Percentiles rank a stretch among this genome's conserved stretches.
Evolutionary conservation across 441 rosid genomes (phyloP).

Genomic region (Erodium trifolium): DNA sequence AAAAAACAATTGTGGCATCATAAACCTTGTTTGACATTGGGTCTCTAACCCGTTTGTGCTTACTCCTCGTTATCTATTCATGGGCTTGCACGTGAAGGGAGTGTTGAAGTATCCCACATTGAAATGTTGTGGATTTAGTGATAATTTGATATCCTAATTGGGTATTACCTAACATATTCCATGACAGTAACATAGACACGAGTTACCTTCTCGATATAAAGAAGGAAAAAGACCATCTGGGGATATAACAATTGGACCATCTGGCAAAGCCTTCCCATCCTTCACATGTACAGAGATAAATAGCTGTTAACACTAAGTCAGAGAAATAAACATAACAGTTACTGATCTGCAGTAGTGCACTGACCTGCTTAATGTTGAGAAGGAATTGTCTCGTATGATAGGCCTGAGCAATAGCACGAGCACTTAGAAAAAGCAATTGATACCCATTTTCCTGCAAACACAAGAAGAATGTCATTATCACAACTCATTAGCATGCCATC

Average conservation of each 20-base stretch:
- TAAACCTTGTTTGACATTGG: too few relatives aligned
- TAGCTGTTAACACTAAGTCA: constrained; percentile 2
- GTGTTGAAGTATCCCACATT: too few relatives aligned
- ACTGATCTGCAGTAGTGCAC: not conserved
- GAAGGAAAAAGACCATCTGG: constrained; percentile 98
- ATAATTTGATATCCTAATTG: too few relatives aligned
- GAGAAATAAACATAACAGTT: constrained; percentile 4
- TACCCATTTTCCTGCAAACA: constrained; percentile 85
- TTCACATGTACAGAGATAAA: constrained; percentile 20
- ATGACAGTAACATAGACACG: not conserved
- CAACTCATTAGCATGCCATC: constrained; percentile 1
- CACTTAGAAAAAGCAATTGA: constrained; percentile 87
- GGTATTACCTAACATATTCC: too few relatives aligned
- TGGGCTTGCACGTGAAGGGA: too few relatives aligned
- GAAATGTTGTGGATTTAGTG: too few relatives aligned
- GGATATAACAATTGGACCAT: constrained; percentile 95
- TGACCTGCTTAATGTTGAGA: constrained; percentile 86
- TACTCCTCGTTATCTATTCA: too few relatives aligned
- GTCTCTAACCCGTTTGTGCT: too few relatives aligned
- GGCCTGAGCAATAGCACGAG: constrained; percentile 98
- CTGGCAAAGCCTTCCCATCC: constrained; percentile 95
- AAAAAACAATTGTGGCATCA: too few relatives aligned
- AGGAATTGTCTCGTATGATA: constrained; percentile 79
- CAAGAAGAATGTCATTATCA: constrained; percentile 10
- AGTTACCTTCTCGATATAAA: constrained; percentile 78